Evolutionary conservation across 176 grass and related monocot species (phyloP).

Genomic region (Alloteropsis semialata): DNA sequence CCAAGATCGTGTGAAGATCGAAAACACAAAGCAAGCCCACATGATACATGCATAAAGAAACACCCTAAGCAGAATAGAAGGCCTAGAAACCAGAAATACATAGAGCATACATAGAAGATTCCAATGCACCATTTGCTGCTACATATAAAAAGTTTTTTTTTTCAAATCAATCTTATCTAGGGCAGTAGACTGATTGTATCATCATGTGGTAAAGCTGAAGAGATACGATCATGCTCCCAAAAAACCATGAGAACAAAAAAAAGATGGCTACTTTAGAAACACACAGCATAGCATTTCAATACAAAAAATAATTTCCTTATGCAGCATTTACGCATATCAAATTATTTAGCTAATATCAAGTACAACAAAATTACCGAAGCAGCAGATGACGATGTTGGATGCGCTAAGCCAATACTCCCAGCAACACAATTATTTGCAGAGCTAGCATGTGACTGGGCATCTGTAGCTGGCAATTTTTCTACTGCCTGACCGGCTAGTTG

Average conservation of each 20-base stretch:
- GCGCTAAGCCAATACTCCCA: constrained; percentile 32
- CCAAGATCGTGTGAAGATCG: not conserved
- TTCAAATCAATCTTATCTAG: not conserved
- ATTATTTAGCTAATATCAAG: constrained; percentile 9
- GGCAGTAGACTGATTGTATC: not conserved
- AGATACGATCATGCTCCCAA: not conserved
- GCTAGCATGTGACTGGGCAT: constrained; percentile 53
- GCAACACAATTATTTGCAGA: constrained; percentile 28
- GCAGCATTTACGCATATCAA: constrained; percentile 22
- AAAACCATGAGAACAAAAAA: not conserved
- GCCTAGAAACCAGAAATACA: not conserved
- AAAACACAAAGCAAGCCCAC: not conserved
- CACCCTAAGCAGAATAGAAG: not conserved
- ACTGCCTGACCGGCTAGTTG: constrained; percentile 38
- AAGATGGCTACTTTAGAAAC: constrained; percentile 13
- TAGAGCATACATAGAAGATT: not conserved
- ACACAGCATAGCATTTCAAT: not conserved
- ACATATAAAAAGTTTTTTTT: not conserved
- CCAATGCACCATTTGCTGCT: not conserved
- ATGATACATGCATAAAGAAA: not conserved
- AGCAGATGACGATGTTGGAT: constrained; percentile 31
- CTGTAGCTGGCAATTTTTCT: constrained; percentile 33
- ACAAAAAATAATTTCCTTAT: constrained; percentile 12
- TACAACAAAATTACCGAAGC: constrained; percentile 50
- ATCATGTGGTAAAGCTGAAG: not conserved